Evolutionary conservation across 805 yeast species (phyloP).

Genomic region (Zygosaccharomyces kombuchaensis): DNA sequence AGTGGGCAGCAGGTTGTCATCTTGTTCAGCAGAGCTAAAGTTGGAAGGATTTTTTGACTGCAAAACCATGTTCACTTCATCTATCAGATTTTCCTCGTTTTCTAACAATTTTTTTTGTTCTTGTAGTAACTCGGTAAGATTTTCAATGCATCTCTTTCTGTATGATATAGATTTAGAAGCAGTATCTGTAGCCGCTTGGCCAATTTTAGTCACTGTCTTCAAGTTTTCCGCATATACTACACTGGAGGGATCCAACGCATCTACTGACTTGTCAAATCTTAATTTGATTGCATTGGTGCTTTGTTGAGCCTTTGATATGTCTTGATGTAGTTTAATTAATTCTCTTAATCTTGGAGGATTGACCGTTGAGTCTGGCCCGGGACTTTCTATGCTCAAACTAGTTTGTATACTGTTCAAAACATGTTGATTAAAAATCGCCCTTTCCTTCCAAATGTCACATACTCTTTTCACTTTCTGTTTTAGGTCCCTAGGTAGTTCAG

Average conservation of each 20-base stretch:
- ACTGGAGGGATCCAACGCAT: conserved; percentile 27
- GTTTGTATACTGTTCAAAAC: conserved; percentile 33
- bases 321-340: conserved; percentile 23
- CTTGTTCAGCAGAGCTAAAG: conserved; percentile 9
- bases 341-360: conserved; percentile 36
- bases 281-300: conserved; percentile 26
- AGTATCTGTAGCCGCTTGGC: conserved; percentile 29
- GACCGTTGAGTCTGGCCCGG: conserved; percentile 20
- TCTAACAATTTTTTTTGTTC: conserved; percentile 26
- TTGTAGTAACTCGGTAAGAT: conserved; percentile 25
- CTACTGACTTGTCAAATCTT: conserved; percentile 28
- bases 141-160: conserved; percentile 26
- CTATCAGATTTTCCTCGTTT: conserved; percentile 28
- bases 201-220: conserved; percentile 32
- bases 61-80: conserved; percentile 27
- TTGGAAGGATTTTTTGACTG: conserved; percentile 25
- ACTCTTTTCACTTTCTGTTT: conserved; percentile 54
- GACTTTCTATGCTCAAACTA: conserved; percentile 17
- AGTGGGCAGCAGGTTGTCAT: conserved; percentile 27
- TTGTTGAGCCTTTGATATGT: conserved; percentile 21
- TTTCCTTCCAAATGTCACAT: conserved; percentile 60
- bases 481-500: conserved; percentile 38
- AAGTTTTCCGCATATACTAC: conserved; percentile 29
- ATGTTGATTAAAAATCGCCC: conserved; percentile 45
- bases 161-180: conserved; percentile 27